These are phyloP conservation scores for Lolium perenne DNA, from an alignment of 176 grass and related monocot species.

Conservation along the genomic window DNA sequence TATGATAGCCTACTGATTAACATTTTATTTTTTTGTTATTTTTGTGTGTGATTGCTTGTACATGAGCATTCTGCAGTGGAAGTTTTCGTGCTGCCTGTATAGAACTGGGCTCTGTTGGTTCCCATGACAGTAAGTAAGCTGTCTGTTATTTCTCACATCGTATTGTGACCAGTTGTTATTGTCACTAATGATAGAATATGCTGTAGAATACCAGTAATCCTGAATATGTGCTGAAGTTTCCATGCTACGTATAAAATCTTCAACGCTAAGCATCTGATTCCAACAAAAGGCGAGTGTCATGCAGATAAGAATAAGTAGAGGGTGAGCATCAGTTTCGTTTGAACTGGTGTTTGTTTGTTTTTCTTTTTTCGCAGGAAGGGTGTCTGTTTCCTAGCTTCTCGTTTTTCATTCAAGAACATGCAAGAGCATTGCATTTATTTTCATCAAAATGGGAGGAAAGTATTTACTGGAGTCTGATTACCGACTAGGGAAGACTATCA, in stretches of 20 bases:
- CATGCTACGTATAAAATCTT: neutral
- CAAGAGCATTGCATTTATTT: neutral
- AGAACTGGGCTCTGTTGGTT: constrained; percentile 1
- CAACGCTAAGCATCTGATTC: neutral
- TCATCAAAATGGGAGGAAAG: neutral
- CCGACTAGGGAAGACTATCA: neutral
- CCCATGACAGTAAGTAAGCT: neutral
- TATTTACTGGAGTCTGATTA: neutral
- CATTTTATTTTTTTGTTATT: neutral
- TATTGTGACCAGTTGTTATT: constrained; percentile 10
- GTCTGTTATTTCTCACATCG: neutral
- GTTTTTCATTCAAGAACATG: neutral
- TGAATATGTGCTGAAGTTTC: constrained; percentile 25
- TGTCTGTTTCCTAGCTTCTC: neutral
- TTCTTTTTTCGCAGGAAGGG: neutral
- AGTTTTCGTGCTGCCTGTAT: neutral
- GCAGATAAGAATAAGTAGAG: constrained; percentile 8
- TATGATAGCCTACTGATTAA: neutral
- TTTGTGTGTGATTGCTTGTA: constrained; percentile 6
- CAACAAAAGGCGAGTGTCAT: constrained; percentile 9
- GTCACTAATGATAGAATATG: constrained; percentile 3
- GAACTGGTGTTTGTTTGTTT: neutral
- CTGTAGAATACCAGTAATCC: neutral
- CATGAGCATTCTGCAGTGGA: neutral
- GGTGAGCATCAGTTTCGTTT: neutral